Percentiles rank a stretch among this genome's conserved stretches.
Evolutionary conservation across 768 basidiomycete genomes (phyloP).

Genomic region (Tylopilus plumbeoviolaceoides): DNA sequence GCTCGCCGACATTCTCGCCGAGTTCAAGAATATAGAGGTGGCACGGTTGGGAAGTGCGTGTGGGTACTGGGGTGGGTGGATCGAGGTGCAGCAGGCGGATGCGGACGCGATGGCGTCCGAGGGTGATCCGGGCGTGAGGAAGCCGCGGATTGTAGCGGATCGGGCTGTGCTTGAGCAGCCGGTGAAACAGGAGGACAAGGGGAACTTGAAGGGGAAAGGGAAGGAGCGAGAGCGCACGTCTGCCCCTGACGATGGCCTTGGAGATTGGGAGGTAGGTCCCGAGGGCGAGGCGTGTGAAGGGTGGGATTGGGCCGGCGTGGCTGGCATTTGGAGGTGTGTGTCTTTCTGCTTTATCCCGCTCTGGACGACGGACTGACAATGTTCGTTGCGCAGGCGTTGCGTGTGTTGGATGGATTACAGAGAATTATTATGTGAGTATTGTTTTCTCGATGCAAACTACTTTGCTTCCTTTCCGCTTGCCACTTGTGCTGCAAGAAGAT

Average conservation of each 20-base stretch:
- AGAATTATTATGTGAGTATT: slow-evolving; percentile 45
- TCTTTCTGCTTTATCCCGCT: too few relatives aligned
- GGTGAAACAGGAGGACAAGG: slow-evolving; percentile 4
- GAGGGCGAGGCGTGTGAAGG: slow-evolving; percentile 33
- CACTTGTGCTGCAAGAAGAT: too few relatives aligned
- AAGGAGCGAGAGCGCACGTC: background rate
- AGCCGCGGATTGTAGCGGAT: slow-evolving; percentile 12
- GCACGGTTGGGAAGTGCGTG: slow-evolving; percentile 39
- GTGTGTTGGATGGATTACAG: slow-evolving; percentile 60
- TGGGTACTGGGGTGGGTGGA: slow-evolving; percentile 36
- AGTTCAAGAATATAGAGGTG: slow-evolving; percentile 33
- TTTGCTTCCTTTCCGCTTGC: background rate
- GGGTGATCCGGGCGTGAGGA: slow-evolving; percentile 2
- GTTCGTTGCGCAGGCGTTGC: slow-evolving; percentile 37
- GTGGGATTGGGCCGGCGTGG: slow-evolving; percentile 59
- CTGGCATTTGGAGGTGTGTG: slow-evolving; percentile 51
- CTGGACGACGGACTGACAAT: slow-evolving; percentile 6
- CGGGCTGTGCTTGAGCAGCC: slow-evolving; percentile 11
- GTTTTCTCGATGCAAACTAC: background rate
- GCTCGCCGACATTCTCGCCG: slow-evolving; percentile 23
- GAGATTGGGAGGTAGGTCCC: slow-evolving; percentile 21
- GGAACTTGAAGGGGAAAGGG: slow-evolving; percentile 21
- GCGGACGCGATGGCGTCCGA: too few relatives aligned
- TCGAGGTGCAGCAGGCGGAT: slow-evolving; percentile 6
- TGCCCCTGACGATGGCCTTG: background rate